Base-by-base conservation (phyloP, 2,329 filamentous ascomycete species). In the Claviceps arundinis region DNA sequence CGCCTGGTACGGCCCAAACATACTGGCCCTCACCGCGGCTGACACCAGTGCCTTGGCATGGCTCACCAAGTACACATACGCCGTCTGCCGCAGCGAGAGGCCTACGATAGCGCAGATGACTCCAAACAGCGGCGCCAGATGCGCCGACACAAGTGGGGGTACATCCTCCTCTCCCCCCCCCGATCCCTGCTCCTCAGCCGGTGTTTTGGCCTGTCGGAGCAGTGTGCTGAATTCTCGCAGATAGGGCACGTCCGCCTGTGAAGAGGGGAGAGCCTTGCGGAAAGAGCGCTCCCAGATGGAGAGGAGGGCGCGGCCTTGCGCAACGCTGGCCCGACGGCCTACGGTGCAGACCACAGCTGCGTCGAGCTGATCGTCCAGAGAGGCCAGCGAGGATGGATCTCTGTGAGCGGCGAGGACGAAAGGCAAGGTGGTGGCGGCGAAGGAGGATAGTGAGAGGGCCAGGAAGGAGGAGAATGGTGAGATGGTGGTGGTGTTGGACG, bases 1-100 rank as follows among this genome's bases (percentile, higher is more conserved):
- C 52, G 84, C 84, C 65, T 89, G 84, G 64, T 89, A 93, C 6
- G 87, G 87, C 0, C 87, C 87, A 67, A 91, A 81, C 57, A 89
- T 77, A 60, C 84, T 85, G 22, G 87, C 84, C 51, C 87, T 72
- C 56, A 93, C 86, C 0, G 82, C 87, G 1, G 87, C 87, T 43
- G 83, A 87, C 48, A 89, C 73, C 50, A 91, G 69, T 0, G 86
- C 85, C 65, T 88, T 87, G 53, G 84, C 81, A 66, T 91, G 87
- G 55, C 81, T 79, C 57, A 91, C 75, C 64, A 91, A 69, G 64
- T 88, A 90, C 26, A 90, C 71, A 64, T 89, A 89, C 1, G 83
- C 82, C 22, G 85, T 74, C 64, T 88, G 81, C 51, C 75, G 72
- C 26, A 77, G 63, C 2, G 69, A 71, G 42, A 91, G 69, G 0